Conservation (phyloP, 768 basidiomycete genomes). For the Tulasnella sp. region DNA sequence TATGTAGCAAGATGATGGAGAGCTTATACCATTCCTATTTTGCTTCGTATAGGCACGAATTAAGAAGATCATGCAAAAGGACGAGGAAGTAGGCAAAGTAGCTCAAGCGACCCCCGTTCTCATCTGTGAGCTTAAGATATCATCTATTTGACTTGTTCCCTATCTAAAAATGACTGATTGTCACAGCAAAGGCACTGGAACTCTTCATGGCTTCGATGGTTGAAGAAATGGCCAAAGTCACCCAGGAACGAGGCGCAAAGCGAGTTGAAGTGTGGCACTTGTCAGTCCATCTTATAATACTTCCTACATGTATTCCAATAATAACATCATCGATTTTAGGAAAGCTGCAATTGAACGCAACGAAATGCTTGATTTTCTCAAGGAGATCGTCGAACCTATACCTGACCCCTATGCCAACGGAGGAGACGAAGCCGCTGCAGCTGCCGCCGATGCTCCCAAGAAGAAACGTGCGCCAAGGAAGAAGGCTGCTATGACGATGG, state of each 20-base stretch:
- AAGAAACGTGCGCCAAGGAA: conserved; percentile 29
- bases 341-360: conserved; percentile 85
- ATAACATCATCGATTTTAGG: conserved; percentile 30
- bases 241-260: conserved; percentile 62
- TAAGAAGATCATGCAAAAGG: conserved; percentile 99
- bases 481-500: conserved; percentile 42
- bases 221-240: conserved; percentile 70
- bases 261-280: conserved; percentile 88
- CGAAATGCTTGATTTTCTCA: conserved; percentile 85
- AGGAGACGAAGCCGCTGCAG: conserved; percentile 39
- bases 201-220: conserved; percentile 78
- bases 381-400: conserved; percentile 75
- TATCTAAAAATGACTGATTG: not conserved
- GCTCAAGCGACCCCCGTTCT: conserved; percentile 93
- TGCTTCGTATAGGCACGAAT: conserved; percentile 61
- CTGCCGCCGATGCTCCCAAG: conserved; percentile 26
- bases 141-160: not conserved
- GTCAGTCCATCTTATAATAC: conserved; percentile 38
- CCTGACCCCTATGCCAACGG: conserved; percentile 72
- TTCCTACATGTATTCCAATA: not conserved
- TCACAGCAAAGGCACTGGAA: conserved; percentile 82
- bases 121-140: conserved; percentile 53
- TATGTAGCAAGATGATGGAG: not conserved
- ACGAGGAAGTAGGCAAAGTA: conserved; percentile 97
- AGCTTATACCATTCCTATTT: not conserved